These are phyloP conservation scores for Gossypium herbaceum DNA, from an alignment of 345 rosid species.

Conservation along the genomic window DNA sequence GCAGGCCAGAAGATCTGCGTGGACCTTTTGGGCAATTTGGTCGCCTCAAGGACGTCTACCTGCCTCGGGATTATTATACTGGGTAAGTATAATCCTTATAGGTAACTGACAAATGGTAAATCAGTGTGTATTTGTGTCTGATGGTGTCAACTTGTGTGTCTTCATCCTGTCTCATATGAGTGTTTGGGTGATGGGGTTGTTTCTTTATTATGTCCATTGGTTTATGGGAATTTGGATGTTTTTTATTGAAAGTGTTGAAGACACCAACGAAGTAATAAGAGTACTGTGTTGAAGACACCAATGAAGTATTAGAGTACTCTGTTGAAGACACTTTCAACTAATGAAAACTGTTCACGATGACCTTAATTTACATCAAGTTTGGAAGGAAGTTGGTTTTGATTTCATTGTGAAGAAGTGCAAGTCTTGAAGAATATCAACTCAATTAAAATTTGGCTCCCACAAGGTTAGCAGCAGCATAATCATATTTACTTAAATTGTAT, in stretches of 20 bases:
- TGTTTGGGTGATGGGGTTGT: constrained; percentile 18
- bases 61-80: constrained; percentile 88
- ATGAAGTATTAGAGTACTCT: constrained; percentile 35
- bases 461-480: constrained; percentile 63
- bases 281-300: constrained; percentile 48
- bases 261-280: constrained; percentile 52
- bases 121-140: not conserved
- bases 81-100: constrained; percentile 45
- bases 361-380: constrained; percentile 40
- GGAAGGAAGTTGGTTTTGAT: constrained; percentile 48
- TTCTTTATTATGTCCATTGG: not conserved
- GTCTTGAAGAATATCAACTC: constrained; percentile 52
- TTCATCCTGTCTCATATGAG: constrained; percentile 4
- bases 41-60: constrained; percentile 73
- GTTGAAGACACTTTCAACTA: constrained; percentile 34
- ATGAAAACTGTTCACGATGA: constrained; percentile 42
- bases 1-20: constrained; percentile 80
- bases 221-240: too few species aligned
- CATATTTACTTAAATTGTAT: constrained; percentile 29
- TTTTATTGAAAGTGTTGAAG: constrained; percentile 69
- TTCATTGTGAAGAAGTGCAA: constrained; percentile 56
- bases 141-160: not conserved
- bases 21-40: constrained; percentile 81
- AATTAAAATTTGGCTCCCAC: constrained; percentile 39
- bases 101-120: constrained; percentile 8